Evolutionary conservation across 2,329 filamentous ascomycete genomes (phyloP).

Genomic region (Didymella arachidicola): DNA sequence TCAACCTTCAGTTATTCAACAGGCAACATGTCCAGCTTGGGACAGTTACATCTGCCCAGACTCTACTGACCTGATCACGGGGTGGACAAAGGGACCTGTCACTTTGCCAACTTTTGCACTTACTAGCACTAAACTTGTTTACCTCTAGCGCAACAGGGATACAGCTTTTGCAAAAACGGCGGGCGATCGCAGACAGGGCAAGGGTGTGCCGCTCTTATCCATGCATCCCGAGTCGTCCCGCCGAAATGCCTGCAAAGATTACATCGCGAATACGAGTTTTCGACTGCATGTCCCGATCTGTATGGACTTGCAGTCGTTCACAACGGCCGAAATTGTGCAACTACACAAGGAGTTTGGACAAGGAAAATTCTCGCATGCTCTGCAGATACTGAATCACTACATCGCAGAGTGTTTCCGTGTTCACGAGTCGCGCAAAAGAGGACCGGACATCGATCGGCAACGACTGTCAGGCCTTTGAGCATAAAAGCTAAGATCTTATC

Average conservation of each 20-base stretch:
- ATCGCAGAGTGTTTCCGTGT: not conserved
- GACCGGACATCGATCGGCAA: constrained; percentile 25
- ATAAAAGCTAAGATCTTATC: constrained; percentile 14
- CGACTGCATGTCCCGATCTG: constrained; percentile 24
- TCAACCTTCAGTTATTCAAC: not conserved
- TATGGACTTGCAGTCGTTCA: constrained; percentile 22
- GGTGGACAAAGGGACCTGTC: constrained; percentile 4
- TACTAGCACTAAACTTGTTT: constrained; percentile 25
- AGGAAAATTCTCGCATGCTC: not conserved
- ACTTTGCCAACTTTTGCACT: constrained; percentile 16
- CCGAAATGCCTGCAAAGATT: constrained; percentile 28
- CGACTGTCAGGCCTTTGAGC: constrained; percentile 19
- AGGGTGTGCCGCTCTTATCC: constrained; percentile 40
- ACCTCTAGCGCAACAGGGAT: constrained; percentile 45
- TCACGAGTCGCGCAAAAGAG: constrained; percentile 15
- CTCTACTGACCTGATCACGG: constrained; percentile 8
- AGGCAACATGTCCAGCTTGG: not conserved
- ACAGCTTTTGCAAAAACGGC: constrained; percentile 35
- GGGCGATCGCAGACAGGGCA: constrained; percentile 43
- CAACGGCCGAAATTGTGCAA: not conserved
- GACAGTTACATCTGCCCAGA: constrained; percentile 13
- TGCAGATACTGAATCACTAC: not conserved
- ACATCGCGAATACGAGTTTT: constrained; percentile 24
- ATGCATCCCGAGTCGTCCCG: constrained; percentile 46
- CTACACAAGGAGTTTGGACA: not conserved